phyloP scores from a whole-genome alignment of 73 alveolate species.

The Blepharisma stoltei region DNA sequence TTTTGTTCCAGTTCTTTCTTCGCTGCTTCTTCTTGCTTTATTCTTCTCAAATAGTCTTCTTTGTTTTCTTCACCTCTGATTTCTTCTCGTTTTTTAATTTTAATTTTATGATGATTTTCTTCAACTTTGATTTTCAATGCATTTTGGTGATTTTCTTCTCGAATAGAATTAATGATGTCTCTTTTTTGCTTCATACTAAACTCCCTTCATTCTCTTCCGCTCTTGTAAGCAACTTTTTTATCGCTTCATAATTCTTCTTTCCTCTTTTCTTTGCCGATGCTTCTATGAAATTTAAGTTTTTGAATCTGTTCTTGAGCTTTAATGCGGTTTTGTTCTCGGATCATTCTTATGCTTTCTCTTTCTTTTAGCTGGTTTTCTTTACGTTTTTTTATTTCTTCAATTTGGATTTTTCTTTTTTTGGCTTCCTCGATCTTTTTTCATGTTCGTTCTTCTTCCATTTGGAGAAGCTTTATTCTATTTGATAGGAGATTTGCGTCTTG shows the following conservation, averaged over 20 bases:
- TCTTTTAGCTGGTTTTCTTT: background rate
- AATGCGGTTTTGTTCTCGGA: background rate
- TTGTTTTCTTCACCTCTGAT: background rate
- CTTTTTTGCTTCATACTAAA: background rate
- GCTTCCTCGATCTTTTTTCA: background rate
- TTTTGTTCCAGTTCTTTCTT: slow-evolving; percentile 34
- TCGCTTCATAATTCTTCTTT: background rate
- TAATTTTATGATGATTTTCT: background rate
- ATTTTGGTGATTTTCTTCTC: background rate
- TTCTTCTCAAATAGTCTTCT: slow-evolving; percentile 26
- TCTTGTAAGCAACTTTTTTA: background rate
- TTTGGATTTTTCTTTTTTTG: background rate
- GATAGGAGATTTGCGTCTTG: background rate
- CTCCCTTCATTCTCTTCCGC: background rate
- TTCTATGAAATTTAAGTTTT: slow-evolving; percentile 9
- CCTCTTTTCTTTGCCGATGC: background rate
- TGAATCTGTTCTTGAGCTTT: background rate
- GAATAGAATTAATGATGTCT: background rate
- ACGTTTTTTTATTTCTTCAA: background rate
- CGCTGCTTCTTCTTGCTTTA: slow-evolving; percentile 13
- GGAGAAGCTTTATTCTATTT: background rate
- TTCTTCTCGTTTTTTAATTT: background rate
- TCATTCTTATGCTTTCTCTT: background rate
- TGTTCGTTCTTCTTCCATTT: slow-evolving; percentile 4
- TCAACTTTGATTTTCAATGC: background rate